Evolutionary conservation across 1,284 basidiomycete genomes (phyloP).

Genomic region (Fomitopsis betulina): DNA sequence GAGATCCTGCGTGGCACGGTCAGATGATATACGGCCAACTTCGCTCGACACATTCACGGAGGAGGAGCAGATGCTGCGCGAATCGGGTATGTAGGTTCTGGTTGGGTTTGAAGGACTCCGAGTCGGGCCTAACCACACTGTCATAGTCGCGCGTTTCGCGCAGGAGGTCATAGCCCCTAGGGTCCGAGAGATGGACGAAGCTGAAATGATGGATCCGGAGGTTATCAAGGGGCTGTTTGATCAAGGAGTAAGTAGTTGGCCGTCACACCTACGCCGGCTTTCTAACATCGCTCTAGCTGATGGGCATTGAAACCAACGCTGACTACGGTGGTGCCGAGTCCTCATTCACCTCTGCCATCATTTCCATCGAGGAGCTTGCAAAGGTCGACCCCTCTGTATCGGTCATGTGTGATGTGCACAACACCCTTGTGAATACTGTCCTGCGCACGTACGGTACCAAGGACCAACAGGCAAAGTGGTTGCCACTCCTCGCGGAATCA

Average conservation of each 20-base stretch:
- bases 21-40: conserved; percentile 31
- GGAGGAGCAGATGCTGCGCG: conserved; percentile 88
- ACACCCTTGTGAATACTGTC: conserved; percentile 96
- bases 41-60: conserved; percentile 84
- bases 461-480: conserved; percentile 85
- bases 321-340: conserved; percentile 86
- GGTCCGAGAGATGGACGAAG: conserved; percentile 97
- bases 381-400: conserved; percentile 96
- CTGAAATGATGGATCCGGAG: conserved; percentile 89
- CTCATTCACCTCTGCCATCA: conserved; percentile 94
- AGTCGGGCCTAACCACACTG: background rate
- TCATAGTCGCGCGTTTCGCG: conserved; percentile 80
- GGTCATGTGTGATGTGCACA: conserved; percentile 97
- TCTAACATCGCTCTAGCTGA: conserved; percentile 53
- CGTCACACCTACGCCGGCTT: background rate
- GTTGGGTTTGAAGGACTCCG: background rate
- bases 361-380: conserved; percentile 96
- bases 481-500: conserved; percentile 78
- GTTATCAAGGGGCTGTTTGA: conserved; percentile 92
- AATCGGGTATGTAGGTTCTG: conserved; percentile 57
- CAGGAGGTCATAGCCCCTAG: conserved; percentile 86
- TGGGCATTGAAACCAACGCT: conserved; percentile 92
- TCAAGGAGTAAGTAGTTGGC: conserved; percentile 70
- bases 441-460: conserved; percentile 84
- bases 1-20: conserved; percentile 8